A percentile compares a stretch with the other conserved stretches of the same genome.
Conservation (phyloP, 768 basidiomycete genomes). For the Podaxis sp. region DNA sequence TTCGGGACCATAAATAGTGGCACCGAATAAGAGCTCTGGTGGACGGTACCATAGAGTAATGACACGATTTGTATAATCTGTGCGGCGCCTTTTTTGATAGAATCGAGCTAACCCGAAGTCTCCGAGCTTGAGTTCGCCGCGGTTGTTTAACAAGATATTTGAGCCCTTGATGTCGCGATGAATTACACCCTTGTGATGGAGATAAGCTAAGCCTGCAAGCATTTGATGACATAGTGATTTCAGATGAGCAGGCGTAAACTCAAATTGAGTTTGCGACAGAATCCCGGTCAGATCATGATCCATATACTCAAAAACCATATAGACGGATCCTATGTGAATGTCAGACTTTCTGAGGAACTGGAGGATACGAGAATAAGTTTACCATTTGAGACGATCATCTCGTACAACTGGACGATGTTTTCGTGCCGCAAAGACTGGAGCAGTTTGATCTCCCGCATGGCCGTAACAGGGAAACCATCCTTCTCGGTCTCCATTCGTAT, state of each 20-base stretch:
- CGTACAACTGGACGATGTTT: slow-evolving; percentile 86
- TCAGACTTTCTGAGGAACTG: not conserved
- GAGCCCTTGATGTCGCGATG: slow-evolving; percentile 99
- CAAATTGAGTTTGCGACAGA: slow-evolving; percentile 86
- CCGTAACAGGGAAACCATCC: slow-evolving; percentile 98
- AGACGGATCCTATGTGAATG: slow-evolving; percentile 71
- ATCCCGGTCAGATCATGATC: slow-evolving; percentile 97
- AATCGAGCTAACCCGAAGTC: slow-evolving; percentile 98
- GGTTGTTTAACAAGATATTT: slow-evolving; percentile 91
- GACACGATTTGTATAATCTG: slow-evolving; percentile 98
- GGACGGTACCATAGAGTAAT: slow-evolving; percentile 99
- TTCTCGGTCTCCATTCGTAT: slow-evolving; percentile 97
- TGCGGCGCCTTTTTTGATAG: slow-evolving; percentile 85
- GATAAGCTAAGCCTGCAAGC: slow-evolving; percentile 90
- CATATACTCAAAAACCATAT: slow-evolving; percentile 99
- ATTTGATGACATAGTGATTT: slow-evolving; percentile 97
- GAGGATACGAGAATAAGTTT: slow-evolving; percentile 20
- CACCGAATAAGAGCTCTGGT: slow-evolving; percentile 92
- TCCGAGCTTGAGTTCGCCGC: slow-evolving; percentile 91
- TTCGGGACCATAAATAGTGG: slow-evolving; percentile 94
- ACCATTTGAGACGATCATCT: slow-evolving; percentile 99
- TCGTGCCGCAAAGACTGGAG: slow-evolving; percentile 86
- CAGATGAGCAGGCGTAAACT: slow-evolving; percentile 81
- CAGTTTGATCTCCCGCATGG: slow-evolving; percentile 98
- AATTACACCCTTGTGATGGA: slow-evolving; percentile 94